Percentiles rank a stretch among this genome's conserved stretches.
phyloP scores from a whole-genome alignment of 306 rosid species.

The Cucurbita maxima region DNA sequence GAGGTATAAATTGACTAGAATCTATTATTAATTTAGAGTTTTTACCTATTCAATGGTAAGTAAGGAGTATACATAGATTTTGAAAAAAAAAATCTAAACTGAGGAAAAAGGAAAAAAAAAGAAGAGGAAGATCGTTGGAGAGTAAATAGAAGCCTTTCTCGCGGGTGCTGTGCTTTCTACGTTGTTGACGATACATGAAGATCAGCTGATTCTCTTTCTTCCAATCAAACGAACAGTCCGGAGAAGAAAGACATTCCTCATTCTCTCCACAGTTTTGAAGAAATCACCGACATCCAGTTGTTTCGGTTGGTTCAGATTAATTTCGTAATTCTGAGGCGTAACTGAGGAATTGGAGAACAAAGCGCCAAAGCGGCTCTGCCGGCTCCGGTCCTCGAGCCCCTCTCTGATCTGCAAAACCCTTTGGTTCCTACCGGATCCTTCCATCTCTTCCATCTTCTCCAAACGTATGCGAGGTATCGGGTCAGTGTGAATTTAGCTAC shows the following conservation, averaged over 20 bases:
- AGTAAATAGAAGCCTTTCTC: background rate
- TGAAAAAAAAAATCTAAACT: no score
- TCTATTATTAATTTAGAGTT: no score
- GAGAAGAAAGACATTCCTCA: background rate
- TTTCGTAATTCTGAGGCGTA: background rate
- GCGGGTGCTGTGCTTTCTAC: background rate
- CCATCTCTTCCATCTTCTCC: background rate
- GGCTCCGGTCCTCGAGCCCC: background rate
- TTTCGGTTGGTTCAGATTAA: background rate
- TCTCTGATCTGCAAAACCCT: slow-evolving; percentile 3
- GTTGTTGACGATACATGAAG: background rate
- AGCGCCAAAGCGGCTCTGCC: background rate
- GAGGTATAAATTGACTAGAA: no score
- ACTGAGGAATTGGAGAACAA: background rate
- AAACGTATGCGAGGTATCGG: background rate
- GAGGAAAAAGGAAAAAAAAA: background rate
- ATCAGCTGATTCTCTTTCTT: background rate
- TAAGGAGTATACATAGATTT: no score
- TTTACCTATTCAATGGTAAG: no score
- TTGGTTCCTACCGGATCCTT: background rate
- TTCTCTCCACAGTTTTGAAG: background rate
- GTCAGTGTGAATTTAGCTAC: slow-evolving; percentile 5
- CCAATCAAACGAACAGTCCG: background rate
- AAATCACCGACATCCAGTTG: background rate
- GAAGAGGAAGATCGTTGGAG: background rate